These are phyloP conservation scores for Hordeum pubiflorum DNA, from an alignment of 202 grass and related monocot genomes.

Conservation along the genomic window DNA sequence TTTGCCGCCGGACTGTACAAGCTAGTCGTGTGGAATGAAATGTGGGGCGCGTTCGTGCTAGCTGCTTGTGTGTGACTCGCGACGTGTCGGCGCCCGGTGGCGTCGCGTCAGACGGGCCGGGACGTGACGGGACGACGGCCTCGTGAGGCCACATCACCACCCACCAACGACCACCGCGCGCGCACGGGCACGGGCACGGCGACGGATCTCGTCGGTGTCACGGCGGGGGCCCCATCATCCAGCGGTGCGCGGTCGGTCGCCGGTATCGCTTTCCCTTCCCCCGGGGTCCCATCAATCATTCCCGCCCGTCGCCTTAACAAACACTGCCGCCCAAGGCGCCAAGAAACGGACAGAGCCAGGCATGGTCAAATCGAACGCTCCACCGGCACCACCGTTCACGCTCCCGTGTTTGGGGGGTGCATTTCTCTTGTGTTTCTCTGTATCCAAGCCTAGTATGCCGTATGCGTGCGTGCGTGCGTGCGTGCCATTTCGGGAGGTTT, in stretches of 20 bases:
- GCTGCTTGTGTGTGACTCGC: too few species aligned
- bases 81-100: neutral
- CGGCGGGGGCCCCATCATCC: neutral
- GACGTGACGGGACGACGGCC: neutral
- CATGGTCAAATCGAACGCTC: neutral
- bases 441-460: too few species aligned
- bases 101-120: neutral
- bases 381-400: too few species aligned
- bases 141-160: neutral
- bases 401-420: too few species aligned
- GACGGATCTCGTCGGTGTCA: neutral
- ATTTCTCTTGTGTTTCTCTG: too few species aligned
- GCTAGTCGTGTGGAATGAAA: too few species aligned
- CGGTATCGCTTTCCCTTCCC: neutral
- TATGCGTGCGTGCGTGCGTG: too few species aligned
- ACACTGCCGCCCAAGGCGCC: neutral
- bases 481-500: too few species aligned
- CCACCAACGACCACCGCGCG: neutral
- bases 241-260: neutral
- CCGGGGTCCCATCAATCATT: neutral
- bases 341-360: neutral
- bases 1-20: too few species aligned
- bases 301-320: neutral
- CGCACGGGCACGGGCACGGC: neutral
- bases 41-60: too few species aligned